Evolutionary conservation across 768 basidiomycete genomes (phyloP).

Genomic region (Mycena belliarum): DNA sequence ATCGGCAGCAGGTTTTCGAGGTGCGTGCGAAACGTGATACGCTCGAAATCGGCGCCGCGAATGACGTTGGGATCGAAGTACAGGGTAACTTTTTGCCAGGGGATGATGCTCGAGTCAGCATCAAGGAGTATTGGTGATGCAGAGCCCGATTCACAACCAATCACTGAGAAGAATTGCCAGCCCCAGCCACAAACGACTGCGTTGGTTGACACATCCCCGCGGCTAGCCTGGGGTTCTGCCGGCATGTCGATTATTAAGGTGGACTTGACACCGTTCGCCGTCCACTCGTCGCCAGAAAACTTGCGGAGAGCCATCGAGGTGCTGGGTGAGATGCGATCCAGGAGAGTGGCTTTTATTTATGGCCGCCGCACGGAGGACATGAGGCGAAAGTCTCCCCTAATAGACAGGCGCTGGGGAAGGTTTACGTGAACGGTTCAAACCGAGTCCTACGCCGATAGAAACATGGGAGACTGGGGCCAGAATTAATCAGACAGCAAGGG

Average conservation of each 20-base stretch:
- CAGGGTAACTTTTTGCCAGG: constrained; percentile 3
- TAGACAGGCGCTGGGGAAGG: too few relatives aligned
- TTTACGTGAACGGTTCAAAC: too few relatives aligned
- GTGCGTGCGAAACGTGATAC: background rate
- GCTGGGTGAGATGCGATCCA: background rate
- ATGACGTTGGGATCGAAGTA: constrained; percentile 11
- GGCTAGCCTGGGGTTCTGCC: too few relatives aligned
- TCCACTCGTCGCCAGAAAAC: constrained; percentile 10
- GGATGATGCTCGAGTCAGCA: background rate
- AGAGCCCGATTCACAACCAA: background rate
- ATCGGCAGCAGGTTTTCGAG: background rate
- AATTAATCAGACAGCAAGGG: too few relatives aligned
- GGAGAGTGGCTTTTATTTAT: background rate
- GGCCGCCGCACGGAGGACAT: too few relatives aligned
- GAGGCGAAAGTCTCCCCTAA: too few relatives aligned
- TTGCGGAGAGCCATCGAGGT: constrained; percentile 9
- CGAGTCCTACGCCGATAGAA: too few relatives aligned
- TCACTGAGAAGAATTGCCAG: constrained; percentile 1
- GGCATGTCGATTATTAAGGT: constrained; percentile 9
- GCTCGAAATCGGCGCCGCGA: background rate
- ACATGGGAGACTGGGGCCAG: too few relatives aligned
- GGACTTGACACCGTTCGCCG: constrained; percentile 9
- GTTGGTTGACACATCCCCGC: too few relatives aligned
- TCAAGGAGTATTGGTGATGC: background rate
- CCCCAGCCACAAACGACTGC: constrained; percentile 16